phyloP scores from a whole-genome alignment of 176 grass and related monocot genomes.

The Panicum miliaceum region DNA sequence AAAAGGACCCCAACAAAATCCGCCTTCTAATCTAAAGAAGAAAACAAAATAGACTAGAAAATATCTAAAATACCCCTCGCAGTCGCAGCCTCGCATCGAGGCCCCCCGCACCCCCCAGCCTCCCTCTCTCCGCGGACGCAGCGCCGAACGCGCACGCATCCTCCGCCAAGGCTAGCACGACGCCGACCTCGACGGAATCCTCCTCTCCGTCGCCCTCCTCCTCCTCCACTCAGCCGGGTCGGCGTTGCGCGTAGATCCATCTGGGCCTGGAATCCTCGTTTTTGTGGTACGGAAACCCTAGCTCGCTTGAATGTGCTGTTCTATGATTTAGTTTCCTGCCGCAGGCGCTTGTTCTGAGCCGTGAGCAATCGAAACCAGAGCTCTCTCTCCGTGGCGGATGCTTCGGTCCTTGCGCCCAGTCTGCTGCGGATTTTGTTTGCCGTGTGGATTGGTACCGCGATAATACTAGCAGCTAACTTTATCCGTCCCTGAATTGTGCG shows the following conservation, averaged over 20 bases:
- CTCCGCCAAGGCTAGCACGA: not conserved
- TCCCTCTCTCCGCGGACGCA: not conserved
- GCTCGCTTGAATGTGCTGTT: not conserved
- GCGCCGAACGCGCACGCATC: not conserved
- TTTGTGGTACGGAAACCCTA: constrained; percentile 25
- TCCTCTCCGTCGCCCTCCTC: not conserved
- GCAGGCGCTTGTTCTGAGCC: not conserved
- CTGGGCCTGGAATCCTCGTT: not conserved
- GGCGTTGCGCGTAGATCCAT: not conserved
- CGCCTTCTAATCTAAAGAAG: not conserved
- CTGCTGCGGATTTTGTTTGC: not conserved
- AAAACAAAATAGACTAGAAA: not conserved
- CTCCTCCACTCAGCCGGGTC: not conserved
- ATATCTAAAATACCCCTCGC: not conserved
- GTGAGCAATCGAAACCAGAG: not conserved
- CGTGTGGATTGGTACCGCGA: not conserved
- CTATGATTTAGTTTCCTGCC: not conserved
- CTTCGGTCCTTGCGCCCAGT: not conserved
- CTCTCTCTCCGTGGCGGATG: not conserved
- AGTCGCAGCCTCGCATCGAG: not conserved
- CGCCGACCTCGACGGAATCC: not conserved
- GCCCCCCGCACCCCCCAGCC: too few species aligned
- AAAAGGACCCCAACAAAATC: not conserved
- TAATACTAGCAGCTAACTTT: not conserved
- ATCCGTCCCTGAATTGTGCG: not conserved